Base-by-base conservation (phyloP, 495 filamentous ascomycete genomes). In the Aspergillus ellipticus region DNA sequence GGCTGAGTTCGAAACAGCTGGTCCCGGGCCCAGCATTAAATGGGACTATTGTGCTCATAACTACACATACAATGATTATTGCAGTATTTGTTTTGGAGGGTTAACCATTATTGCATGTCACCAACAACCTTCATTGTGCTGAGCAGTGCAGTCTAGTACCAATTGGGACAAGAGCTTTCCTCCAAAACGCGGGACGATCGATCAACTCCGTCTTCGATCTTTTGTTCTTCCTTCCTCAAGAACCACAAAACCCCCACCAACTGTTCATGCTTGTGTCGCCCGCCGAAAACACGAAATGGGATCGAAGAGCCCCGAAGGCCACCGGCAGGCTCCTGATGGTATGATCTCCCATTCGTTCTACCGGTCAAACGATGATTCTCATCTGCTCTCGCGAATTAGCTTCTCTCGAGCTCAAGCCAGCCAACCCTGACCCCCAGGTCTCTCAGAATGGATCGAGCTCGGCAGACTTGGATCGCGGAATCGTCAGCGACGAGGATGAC, bases 401-500 rank as follows among this genome's bases (percentile, higher is more conserved):
- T 63, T 50, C 63, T 58, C 56, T 58, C 59, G 49, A 51, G 51
- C 60, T 60, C 61, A 52, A 64, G 45, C 24, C 43, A 15, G 22
- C 45, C 24, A 48, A 48, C 24, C 45, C 45, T 2, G 15, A 48
- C 24, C 22, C 41, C 60, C 78, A 76, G 28, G 59, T 67, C 43
- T 78, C 49, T 68, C 41, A 58, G 73, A 43, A 67, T 66, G 29
- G 74, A 74, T 42, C 71, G 77, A n/a, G 77, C 78, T 62, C 45
- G 63, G 66, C 8, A 54, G 51, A 28, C 37, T 70, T 48, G 72
- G 66, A 45, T 13, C 45, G 45, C 24, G 45, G 45, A n/a, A 48
- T 48, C 22, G 71, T 74, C 47, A 71, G 72, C 49, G 80, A 78
- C 35, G 78, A 73, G 22, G 83, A 83, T 33, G 80, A 76, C 51